Evolutionary conservation across 1,284 basidiomycete species (phyloP).

Genomic region (Meira miltonrushii): DNA sequence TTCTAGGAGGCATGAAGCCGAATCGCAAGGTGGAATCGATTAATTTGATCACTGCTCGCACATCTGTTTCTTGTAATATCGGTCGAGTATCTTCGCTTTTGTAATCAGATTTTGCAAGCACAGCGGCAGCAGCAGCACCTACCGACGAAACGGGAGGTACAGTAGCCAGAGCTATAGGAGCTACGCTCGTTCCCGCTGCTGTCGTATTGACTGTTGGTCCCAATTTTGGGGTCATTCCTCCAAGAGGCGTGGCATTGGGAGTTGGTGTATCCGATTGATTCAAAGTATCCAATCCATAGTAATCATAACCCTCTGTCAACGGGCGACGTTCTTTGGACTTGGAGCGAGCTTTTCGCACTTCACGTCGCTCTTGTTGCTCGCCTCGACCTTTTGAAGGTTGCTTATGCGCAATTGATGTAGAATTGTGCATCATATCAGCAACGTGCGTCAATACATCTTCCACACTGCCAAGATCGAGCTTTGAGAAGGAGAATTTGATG

Average conservation of each 20-base stretch:
- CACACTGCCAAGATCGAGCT: slow-evolving; percentile 31
- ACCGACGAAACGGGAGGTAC: slow-evolving; percentile 26
- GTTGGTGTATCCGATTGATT: slow-evolving; percentile 29
- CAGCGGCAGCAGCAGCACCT: background rate
- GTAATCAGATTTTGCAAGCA: slow-evolving; percentile 9
- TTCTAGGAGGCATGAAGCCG: slow-evolving; percentile 39
- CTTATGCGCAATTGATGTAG: background rate
- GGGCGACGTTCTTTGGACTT: slow-evolving; percentile 32
- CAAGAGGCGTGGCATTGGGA: slow-evolving; percentile 24
- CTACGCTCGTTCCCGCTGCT: slow-evolving; percentile 11
- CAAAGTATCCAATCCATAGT: slow-evolving; percentile 44
- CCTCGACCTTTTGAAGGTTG: background rate
- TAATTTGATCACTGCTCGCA: slow-evolving; percentile 34
- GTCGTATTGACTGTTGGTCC: background rate
- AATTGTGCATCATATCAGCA: slow-evolving; percentile 23
- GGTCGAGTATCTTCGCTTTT: slow-evolving; percentile 2
- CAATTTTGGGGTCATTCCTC: background rate
- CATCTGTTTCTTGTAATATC: slow-evolving; percentile 35
- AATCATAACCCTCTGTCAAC: slow-evolving; percentile 42
- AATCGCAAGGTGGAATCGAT: slow-evolving; percentile 43
- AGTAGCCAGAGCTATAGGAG: slow-evolving; percentile 36
- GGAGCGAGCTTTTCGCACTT: slow-evolving; percentile 14
- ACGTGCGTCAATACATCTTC: slow-evolving; percentile 31
- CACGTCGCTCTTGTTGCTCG: background rate
- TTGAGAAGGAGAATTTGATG: slow-evolving; percentile 46